A percentile compares a stretch with the other conserved stretches of the same genome.
Conservation (phyloP, 2,329 filamentous ascomycete species). For the Sporothrix globosa region DNA sequence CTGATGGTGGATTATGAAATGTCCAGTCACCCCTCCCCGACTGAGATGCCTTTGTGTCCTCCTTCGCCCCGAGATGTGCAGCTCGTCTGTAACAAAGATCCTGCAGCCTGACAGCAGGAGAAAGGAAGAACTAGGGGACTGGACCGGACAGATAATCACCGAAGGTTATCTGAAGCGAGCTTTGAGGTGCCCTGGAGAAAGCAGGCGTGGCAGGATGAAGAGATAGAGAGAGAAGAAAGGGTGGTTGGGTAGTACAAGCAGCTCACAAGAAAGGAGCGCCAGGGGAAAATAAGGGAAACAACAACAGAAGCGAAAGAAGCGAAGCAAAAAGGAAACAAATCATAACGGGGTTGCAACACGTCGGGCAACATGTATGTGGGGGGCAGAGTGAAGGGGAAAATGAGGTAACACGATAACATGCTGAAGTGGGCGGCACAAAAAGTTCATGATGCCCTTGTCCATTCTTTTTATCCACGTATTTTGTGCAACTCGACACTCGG, state of each 20-base stretch:
- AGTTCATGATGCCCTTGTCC: neutral
- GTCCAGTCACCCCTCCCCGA: too few species aligned
- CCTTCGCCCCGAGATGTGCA: constrained; percentile 30
- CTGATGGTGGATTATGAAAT: neutral
- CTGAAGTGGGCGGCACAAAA: neutral
- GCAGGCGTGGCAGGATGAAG: neutral
- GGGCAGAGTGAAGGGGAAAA: neutral
- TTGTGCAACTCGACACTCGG: constrained; percentile 10
- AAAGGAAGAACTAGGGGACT: too few species aligned
- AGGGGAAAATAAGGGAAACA: neutral
- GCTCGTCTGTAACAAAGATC: constrained; percentile 21
- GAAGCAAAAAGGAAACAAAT: neutral
- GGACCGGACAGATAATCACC: neutral
- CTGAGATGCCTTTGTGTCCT: neutral
- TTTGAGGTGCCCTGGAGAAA: too few species aligned
- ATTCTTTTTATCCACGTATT: neutral
- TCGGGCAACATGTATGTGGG: neutral
- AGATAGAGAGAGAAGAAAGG: neutral
- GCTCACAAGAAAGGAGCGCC: neutral
- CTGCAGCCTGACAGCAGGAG: neutral
- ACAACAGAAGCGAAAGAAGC: neutral
- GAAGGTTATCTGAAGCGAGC: neutral
- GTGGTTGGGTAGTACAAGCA: neutral
- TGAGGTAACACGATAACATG: neutral
- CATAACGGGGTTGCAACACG: neutral